Percentiles rank a stretch among this genome's conserved stretches.
phyloP scores from a whole-genome alignment of 305 asterid genomes.

The Fraxinus greggii region DNA sequence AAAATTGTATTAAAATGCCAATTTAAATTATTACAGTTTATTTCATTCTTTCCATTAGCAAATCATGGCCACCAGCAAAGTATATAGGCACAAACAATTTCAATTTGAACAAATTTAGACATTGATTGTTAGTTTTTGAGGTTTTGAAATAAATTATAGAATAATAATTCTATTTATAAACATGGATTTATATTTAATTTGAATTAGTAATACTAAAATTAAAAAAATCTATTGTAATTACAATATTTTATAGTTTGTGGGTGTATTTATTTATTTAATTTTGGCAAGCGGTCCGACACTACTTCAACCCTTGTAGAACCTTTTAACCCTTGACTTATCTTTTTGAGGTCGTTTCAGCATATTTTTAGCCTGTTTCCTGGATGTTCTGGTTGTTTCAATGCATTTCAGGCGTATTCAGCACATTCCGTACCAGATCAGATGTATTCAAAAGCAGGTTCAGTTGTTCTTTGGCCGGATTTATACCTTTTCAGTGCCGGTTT shows the following conservation, averaged over 20 bases:
- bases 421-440: neutral
- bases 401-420: neutral
- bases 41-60: neutral
- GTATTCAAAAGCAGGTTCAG: neutral
- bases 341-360: neutral
- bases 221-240: neutral
- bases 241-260: neutral
- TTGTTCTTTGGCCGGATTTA: neutral
- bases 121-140: neutral
- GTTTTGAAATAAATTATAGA: neutral
- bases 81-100: neutral
- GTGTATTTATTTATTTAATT: neutral
- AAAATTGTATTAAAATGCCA: neutral
- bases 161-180: neutral
- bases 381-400: neutral
- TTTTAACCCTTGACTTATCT: neutral
- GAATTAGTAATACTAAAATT: neutral
- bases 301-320: neutral
- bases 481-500: neutral
- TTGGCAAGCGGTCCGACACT: neutral
- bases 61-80: neutral
- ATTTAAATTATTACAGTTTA: neutral
- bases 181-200: neutral
- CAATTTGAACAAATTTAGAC: neutral
- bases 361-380: neutral